These are phyloP conservation scores for Microascus cirrosus DNA, from an alignment of 2,329 filamentous ascomycete species.

Conservation along the genomic window DNA sequence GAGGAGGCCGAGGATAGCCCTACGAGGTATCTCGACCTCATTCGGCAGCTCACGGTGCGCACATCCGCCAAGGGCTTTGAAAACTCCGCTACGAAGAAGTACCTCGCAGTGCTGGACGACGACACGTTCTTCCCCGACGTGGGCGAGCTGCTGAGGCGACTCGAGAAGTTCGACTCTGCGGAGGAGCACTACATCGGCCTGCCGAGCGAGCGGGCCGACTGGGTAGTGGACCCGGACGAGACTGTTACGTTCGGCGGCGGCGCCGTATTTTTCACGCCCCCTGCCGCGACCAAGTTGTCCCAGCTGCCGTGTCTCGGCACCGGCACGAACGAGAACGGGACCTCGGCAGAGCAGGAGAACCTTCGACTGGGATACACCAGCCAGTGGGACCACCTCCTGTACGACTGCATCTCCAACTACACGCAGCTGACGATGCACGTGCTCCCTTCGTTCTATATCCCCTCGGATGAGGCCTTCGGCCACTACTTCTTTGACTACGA, in stretches of 20 bases:
- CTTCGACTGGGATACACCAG: slow-evolving; percentile 12
- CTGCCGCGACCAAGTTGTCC: slow-evolving; percentile 20
- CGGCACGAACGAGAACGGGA: slow-evolving; percentile 4
- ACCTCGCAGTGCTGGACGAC: slow-evolving; percentile 32
- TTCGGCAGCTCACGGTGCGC: slow-evolving; percentile 20
- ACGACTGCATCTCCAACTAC: slow-evolving; percentile 24
- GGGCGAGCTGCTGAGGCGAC: slow-evolving; percentile 22
- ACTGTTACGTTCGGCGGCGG: slow-evolving; percentile 31
- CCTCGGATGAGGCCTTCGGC: slow-evolving; percentile 19
- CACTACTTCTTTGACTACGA: slow-evolving; percentile 21
- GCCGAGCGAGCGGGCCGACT: slow-evolving; percentile 30
- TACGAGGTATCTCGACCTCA: slow-evolving; percentile 25
- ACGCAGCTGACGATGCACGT: slow-evolving; percentile 25
- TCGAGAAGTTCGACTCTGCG: slow-evolving; percentile 20
- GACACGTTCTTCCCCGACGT: slow-evolving; percentile 33
- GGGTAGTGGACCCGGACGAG: slow-evolving; percentile 23
- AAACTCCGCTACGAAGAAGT: slow-evolving; percentile 19
- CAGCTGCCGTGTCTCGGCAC: slow-evolving; percentile 25
- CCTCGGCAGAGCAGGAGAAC: slow-evolving; percentile 5
- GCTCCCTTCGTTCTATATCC: slow-evolving; percentile 29
- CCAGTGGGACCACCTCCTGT: slow-evolving; percentile 29
- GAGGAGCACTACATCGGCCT: slow-evolving; percentile 27
- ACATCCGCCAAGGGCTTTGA: slow-evolving; percentile 16
- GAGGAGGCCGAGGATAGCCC: slow-evolving; percentile 19
- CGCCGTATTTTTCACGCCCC: slow-evolving; percentile 27